Base-by-base conservation (phyloP, 2,329 filamentous ascomycete genomes). In the Botrytis medusae region DNA sequence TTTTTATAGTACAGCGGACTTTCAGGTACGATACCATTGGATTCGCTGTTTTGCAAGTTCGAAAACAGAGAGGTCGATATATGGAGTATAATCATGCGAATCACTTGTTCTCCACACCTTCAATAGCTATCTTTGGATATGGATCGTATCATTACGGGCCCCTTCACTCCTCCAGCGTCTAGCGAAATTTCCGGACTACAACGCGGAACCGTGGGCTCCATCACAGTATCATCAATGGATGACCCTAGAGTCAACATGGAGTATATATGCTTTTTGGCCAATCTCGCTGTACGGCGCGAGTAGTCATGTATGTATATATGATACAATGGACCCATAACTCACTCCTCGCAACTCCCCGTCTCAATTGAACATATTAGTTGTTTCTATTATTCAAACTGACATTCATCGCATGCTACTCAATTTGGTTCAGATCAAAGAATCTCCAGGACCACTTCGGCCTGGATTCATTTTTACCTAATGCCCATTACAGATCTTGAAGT, bases 401-500 rank as follows among this genome's bases (percentile, higher is more conserved):
- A 46, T 25, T 48, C 51, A 60, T 63, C 40, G 51, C 62, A 68
- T 72, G 51, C 71, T 54, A 48, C 62, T 54, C 48, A 48, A 72
- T n/a, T 42, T 37, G 34, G n/a, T 59, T 34, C 44, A 29, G 44
- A 32, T 25, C 25, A n/a, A 57, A 54, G 64, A 37, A 68, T 57
- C 32, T 60, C 48, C 29, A 40, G 46, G 51, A 37, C 37, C 37
- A 32, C 51, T 34, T 68, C 48, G n/a, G 44, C 37, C 46, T 67
- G 37, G 51, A 14, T 68, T 42, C 16, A 37, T 64, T 68, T 65
- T 72, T 72, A 72, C 62, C 22, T 59, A 48, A 72, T 72, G 16
- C 54, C 42, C 57, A 46, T 32, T 34, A 72, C 37, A 37, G 25
- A 67, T 60, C 63, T 57, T 67, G 70, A 59, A 72, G 48, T 42